These are phyloP conservation scores for Hypoxylon lienhwacheense DNA, from an alignment of 495 filamentous ascomycete species.

Conservation along the genomic window DNA sequence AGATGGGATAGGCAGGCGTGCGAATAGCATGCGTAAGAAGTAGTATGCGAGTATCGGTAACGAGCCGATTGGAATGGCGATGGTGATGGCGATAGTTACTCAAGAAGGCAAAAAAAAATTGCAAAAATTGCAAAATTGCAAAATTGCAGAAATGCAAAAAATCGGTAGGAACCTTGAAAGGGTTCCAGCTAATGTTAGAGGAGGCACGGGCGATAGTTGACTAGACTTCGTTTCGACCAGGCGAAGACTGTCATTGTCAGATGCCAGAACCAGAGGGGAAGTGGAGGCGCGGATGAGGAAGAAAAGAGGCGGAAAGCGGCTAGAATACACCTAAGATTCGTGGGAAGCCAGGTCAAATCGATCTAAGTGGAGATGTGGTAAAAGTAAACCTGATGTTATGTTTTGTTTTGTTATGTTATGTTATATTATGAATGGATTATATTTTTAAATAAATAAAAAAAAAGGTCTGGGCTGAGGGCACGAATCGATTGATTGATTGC, in stretches of 20 bases:
- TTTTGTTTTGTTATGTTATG: slow-evolving; percentile 5
- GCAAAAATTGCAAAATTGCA: too few relatives aligned
- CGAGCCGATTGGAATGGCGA: slow-evolving; percentile 4
- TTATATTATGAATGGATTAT: slow-evolving; percentile 1
- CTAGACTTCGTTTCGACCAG: slow-evolving; percentile 29
- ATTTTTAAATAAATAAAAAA: too few relatives aligned
- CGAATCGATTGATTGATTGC: slow-evolving; percentile 15
- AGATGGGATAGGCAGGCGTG: not conserved
- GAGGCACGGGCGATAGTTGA: slow-evolving; percentile 25
- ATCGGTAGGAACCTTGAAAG: slow-evolving; percentile 39
- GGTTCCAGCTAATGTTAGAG: slow-evolving; percentile 43
- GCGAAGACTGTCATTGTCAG: slow-evolving; percentile 41
- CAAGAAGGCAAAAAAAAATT: too few relatives aligned
- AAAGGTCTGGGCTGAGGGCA: slow-evolving; percentile 13
- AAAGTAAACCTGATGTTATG: slow-evolving; percentile 3
- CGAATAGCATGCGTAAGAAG: slow-evolving; percentile 1
- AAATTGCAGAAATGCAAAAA: too few relatives aligned
- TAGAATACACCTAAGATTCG: slow-evolving; percentile 38
- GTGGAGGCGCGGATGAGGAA: not conserved
- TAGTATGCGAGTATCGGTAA: slow-evolving; percentile 16
- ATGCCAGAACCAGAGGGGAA: slow-evolving; percentile 20
- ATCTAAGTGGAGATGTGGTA: slow-evolving; percentile 31
- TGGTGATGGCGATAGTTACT: too few relatives aligned
- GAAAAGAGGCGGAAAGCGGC: slow-evolving; percentile 27
- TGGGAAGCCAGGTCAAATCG: slow-evolving; percentile 28